These are phyloP conservation scores for Sarcodon sp. DNA, from an alignment of 768 basidiomycete species.

Conservation along the genomic window DNA sequence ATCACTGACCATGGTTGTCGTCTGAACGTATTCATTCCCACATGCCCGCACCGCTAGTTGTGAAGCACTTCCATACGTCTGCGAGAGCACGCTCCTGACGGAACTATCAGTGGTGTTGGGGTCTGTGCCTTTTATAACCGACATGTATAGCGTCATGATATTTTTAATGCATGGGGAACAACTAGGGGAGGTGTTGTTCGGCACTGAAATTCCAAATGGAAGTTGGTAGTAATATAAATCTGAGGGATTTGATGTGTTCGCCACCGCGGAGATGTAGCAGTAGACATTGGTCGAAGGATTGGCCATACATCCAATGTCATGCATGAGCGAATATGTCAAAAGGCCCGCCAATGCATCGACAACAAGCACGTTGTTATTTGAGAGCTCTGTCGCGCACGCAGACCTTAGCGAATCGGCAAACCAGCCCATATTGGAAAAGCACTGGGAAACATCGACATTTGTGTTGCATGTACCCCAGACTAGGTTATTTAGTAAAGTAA, in stretches of 20 bases:
- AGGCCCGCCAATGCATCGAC: constrained; percentile 43
- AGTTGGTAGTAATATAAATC: constrained; percentile 67
- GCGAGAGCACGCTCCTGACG: neutral
- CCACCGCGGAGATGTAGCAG: constrained; percentile 61
- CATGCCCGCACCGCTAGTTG: neutral
- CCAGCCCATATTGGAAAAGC: constrained; percentile 54
- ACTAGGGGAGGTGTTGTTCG: constrained; percentile 31
- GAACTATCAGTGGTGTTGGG: neutral
- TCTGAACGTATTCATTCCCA: neutral
- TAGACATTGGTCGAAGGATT: constrained; percentile 50
- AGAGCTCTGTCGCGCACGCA: constrained; percentile 46
- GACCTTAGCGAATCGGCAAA: constrained; percentile 36
- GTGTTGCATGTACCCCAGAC: constrained; percentile 80
- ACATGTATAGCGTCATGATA: constrained; percentile 41
- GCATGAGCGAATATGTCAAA: constrained; percentile 49
- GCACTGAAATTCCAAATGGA: constrained; percentile 43
- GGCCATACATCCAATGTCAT: constrained; percentile 43
- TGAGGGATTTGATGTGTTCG: constrained; percentile 33
- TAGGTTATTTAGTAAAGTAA: constrained; percentile 49
- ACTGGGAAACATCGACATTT: constrained; percentile 29
- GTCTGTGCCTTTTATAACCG: constrained; percentile 6
- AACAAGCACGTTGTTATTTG: constrained; percentile 35
- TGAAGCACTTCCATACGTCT: neutral
- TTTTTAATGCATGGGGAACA: constrained; percentile 56
- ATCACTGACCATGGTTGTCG: neutral